Conservation (phyloP, 2,329 filamentous ascomycete species). For the Gliomastix tumulicola region DNA sequence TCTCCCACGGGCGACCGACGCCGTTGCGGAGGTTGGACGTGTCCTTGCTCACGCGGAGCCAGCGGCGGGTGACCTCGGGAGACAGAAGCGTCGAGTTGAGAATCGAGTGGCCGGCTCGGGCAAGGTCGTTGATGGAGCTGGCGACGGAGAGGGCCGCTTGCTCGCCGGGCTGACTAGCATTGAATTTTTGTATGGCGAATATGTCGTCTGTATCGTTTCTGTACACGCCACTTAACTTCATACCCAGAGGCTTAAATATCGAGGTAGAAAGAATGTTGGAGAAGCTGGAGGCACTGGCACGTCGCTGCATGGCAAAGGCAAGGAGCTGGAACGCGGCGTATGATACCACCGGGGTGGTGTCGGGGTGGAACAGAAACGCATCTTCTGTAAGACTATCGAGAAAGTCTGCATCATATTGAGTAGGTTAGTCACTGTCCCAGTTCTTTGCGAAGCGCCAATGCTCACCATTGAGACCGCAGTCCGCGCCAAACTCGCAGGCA, state of each 20-base stretch:
- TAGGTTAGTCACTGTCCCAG: neutral
- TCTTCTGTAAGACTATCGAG: constrained; percentile 5
- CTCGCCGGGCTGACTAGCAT: neutral
- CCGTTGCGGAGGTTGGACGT: constrained; percentile 25
- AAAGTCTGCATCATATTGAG: constrained; percentile 5
- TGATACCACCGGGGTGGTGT: constrained; percentile 14
- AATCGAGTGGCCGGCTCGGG: constrained; percentile 11
- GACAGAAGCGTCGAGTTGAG: constrained; percentile 13
- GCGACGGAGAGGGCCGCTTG: constrained; percentile 10
- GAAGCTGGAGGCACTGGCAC: constrained; percentile 1
- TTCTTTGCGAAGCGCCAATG: neutral
- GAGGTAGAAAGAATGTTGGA: constrained; percentile 2
- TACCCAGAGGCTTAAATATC: constrained; percentile 10
- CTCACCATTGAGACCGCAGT: constrained; percentile 6
- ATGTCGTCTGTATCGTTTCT: neutral
- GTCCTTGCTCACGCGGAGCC: constrained; percentile 17
- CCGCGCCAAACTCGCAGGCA: constrained; percentile 7
- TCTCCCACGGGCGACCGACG: constrained; percentile 22
- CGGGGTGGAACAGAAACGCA: constrained; percentile 11
- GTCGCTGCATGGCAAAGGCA: constrained; percentile 8
- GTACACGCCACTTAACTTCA: constrained; percentile 8
- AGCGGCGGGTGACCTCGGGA: constrained; percentile 15
- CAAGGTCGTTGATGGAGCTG: constrained; percentile 11
- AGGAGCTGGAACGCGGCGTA: constrained; percentile 16
- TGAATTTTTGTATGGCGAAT: constrained; percentile 2